A percentile compares a stretch with the other conserved stretches of the same genome.
phyloP scores from a whole-genome alignment of 73 alveolate genomes.

The Tetrahymena elliotti region DNA sequence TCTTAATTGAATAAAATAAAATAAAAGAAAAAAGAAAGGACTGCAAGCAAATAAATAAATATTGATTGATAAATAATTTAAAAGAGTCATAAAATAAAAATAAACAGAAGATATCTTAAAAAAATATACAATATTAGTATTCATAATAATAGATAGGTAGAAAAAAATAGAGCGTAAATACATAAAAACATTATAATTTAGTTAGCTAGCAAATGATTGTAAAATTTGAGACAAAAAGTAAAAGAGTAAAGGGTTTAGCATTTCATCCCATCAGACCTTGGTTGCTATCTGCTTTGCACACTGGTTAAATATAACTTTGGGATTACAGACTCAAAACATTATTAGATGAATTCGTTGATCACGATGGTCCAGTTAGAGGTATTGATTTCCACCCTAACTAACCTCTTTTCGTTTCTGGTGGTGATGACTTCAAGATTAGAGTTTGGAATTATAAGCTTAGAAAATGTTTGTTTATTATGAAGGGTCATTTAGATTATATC shows the following conservation, averaged over 20 bases:
- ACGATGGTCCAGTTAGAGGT: constrained; percentile 73
- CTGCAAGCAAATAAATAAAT: too few species aligned
- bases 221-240: constrained; percentile 92
- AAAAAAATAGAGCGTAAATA: constrained; percentile 12
- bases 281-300: constrained; percentile 79
- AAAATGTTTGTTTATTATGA: constrained; percentile 83
- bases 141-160: not conserved
- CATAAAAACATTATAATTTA: too few species aligned
- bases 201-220: constrained; percentile 62
- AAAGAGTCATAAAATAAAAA: not conserved
- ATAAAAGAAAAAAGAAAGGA: not conserved
- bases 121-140: not conserved
- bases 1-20: not conserved
- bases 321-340: constrained; percentile 88
- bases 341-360: constrained; percentile 90
- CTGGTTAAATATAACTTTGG: constrained; percentile 94
- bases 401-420: constrained; percentile 93
- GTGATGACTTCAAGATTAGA: constrained; percentile 98
- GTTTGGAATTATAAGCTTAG: constrained; percentile 52
- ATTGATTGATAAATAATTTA: not conserved
- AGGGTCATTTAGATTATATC: constrained; percentile 97
- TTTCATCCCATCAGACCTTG: constrained; percentile 98
- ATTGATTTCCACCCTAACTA: constrained; percentile 68
- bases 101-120: not conserved
- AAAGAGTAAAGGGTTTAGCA: constrained; percentile 95